Evolutionary conservation across 1,139 yeast species (phyloP).

Genomic region (Saccharomyces uvarum): DNA sequence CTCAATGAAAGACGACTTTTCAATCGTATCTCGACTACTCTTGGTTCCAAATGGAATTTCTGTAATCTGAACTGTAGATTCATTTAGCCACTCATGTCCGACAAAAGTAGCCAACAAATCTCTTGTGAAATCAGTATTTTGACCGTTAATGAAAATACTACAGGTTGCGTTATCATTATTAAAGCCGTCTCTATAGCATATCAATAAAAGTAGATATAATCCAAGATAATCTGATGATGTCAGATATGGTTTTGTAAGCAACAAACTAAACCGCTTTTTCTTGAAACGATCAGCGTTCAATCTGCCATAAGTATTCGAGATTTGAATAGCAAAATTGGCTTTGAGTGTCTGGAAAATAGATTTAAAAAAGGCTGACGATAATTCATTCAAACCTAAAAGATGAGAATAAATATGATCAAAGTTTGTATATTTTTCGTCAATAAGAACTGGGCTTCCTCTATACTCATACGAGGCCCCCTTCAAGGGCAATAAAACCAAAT

Average conservation of each 20-base stretch:
- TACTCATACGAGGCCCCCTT: slow-evolving; percentile 24
- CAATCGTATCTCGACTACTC: slow-evolving; percentile 4
- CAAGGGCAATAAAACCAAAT: slow-evolving; percentile 21
- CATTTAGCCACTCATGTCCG: slow-evolving; percentile 20
- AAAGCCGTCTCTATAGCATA: slow-evolving; percentile 15
- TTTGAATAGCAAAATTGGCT: slow-evolving; percentile 19
- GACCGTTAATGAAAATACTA: slow-evolving; percentile 19
- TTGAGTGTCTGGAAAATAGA: slow-evolving; percentile 16
- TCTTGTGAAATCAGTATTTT: slow-evolving; percentile 15
- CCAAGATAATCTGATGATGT: slow-evolving; percentile 26
- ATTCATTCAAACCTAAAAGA: slow-evolving; percentile 25
- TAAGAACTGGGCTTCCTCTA: slow-evolving; percentile 12
- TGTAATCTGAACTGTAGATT: slow-evolving; percentile 10
- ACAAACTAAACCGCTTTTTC: slow-evolving; percentile 16
- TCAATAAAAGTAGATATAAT: slow-evolving; percentile 19
- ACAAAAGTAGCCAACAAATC: slow-evolving; percentile 11
- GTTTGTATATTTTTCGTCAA: slow-evolving; percentile 17
- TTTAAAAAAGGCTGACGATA: slow-evolving; percentile 23
- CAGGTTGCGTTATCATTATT: slow-evolving; percentile 12
- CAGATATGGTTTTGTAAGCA: slow-evolving; percentile 22
- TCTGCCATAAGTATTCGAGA: slow-evolving; percentile 24
- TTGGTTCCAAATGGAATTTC: slow-evolving; percentile 9
- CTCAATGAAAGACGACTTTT: slow-evolving; percentile 14
- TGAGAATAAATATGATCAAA: slow-evolving; percentile 25
- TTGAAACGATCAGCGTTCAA: slow-evolving; percentile 18